phyloP scores from a whole-genome alignment of 345 rosid genomes.

The Gossypium stocksii region DNA sequence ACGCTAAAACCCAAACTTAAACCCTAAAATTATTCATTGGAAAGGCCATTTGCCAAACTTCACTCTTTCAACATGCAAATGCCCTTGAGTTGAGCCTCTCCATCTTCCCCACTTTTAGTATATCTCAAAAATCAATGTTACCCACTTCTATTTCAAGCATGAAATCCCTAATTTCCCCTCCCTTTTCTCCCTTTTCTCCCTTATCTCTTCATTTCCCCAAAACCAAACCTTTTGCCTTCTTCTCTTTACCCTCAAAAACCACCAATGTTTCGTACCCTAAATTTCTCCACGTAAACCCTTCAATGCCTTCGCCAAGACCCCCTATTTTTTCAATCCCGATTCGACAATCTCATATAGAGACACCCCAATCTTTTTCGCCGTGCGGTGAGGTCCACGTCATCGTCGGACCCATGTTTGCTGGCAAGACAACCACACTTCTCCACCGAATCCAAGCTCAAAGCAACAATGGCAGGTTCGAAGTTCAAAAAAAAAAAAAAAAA shows the following conservation, averaged over 20 bases:
- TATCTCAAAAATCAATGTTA: constrained; percentile 23
- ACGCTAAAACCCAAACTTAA: constrained; percentile 16
- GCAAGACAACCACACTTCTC: constrained; percentile 68
- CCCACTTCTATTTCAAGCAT: constrained; percentile 33
- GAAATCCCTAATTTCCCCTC: constrained; percentile 41
- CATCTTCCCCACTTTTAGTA: neutral
- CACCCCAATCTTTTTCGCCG: constrained; percentile 21
- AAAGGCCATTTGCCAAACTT: constrained; percentile 1
- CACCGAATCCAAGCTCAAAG: constrained; percentile 59
- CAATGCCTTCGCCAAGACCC: constrained; percentile 16
- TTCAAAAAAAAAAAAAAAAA: neutral
- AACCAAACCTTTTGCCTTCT: constrained; percentile 18
- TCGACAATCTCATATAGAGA: constrained; percentile 25
- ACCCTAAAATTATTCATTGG: constrained; percentile 1
- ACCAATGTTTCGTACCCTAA: constrained; percentile 14
- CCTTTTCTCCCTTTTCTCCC: constrained; percentile 30
- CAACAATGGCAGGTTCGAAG: constrained; percentile 48
- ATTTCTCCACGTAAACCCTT: constrained; percentile 21
- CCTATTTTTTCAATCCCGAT: constrained; percentile 14
- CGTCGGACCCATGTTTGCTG: constrained; percentile 73
- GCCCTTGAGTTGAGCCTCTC: neutral
- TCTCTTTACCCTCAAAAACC: constrained; percentile 25
- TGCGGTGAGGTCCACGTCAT: constrained; percentile 78
- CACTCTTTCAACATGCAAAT: neutral
- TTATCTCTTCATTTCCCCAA: constrained; percentile 24